phyloP scores from a whole-genome alignment of 768 basidiomycete species.

The Nevesoporus exiguus region DNA sequence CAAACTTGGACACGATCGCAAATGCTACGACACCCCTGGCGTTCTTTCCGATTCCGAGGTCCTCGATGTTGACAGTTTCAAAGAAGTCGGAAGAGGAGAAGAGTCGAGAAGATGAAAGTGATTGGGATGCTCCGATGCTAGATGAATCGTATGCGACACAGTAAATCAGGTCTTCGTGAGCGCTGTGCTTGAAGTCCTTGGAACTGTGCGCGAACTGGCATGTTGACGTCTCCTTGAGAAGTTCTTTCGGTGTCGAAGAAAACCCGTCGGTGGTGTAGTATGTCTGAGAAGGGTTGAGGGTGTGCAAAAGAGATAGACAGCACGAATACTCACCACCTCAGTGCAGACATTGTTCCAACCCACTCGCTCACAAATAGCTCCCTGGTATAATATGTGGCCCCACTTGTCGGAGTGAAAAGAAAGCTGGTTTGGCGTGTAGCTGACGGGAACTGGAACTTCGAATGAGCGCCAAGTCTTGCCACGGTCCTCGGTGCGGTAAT shows the following conservation, averaged over 20 bases:
- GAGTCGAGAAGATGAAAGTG: conserved; percentile 60
- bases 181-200: conserved; percentile 75
- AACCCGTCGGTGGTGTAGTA: conserved; percentile 89
- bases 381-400: conserved; percentile 78
- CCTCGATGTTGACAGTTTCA: conserved; percentile 59
- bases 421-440: conserved; percentile 56
- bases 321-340: conserved; percentile 54
- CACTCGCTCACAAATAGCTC: conserved; percentile 53
- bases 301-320: background rate
- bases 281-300: conserved; percentile 48
- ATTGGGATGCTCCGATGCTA: conserved; percentile 39
- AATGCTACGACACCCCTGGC: conserved; percentile 90
- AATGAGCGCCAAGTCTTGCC: conserved; percentile 88
- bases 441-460: conserved; percentile 51
- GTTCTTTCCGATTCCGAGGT: conserved; percentile 81
- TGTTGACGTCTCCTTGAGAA: conserved; percentile 67
- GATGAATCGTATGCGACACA: conserved; percentile 83
- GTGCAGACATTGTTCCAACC: conserved; percentile 60
- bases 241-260: conserved; percentile 48
- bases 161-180: conserved; percentile 73
- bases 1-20: conserved; percentile 89
- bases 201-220: conserved; percentile 92
- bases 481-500: conserved; percentile 86
- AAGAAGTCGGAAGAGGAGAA: conserved; percentile 89
- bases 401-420: conserved; percentile 87